A percentile compares a stretch with the other conserved stretches of the same genome.
These are phyloP conservation scores for Stemphylium lycopersici DNA, from an alignment of 2,329 filamentous ascomycete species.

Conservation along the genomic window DNA sequence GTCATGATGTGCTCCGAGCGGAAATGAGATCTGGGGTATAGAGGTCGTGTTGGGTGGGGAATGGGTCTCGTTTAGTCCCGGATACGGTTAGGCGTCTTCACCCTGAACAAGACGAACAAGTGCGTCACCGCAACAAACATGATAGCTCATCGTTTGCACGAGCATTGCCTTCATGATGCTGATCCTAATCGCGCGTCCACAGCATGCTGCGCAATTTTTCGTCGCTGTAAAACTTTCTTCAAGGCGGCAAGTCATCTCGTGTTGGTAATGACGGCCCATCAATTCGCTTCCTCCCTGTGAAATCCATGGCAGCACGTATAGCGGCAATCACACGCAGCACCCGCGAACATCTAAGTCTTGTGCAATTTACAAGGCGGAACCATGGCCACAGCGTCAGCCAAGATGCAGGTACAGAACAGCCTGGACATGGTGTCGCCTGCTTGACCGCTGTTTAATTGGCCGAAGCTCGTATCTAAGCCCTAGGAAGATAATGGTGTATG, in stretches of 20 bases:
- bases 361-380: slow-evolving; percentile 23
- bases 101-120: slow-evolving; percentile 13
- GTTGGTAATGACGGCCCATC: slow-evolving; percentile 4
- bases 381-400: slow-evolving; percentile 19
- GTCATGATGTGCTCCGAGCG: slow-evolving; percentile 33
- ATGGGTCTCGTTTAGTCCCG: background rate
- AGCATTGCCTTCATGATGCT: background rate
- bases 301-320: slow-evolving; percentile 3
- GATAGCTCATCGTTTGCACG: slow-evolving; percentile 7
- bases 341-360: slow-evolving; percentile 25
- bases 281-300: background rate
- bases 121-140: slow-evolving; percentile 18
- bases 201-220: background rate
- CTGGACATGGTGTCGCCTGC: slow-evolving; percentile 13
- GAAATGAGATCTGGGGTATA: slow-evolving; percentile 43
- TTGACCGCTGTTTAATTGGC: slow-evolving; percentile 23
- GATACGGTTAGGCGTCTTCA: slow-evolving; percentile 7
- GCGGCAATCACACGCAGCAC: slow-evolving; percentile 17
- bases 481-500: slow-evolving; percentile 14
- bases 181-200: background rate
- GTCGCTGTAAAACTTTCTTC: background rate
- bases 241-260: slow-evolving; percentile 2
- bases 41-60: slow-evolving; percentile 10
- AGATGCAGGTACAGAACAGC: slow-evolving; percentile 33
- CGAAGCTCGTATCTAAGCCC: slow-evolving; percentile 19